Evolutionary conservation across 805 yeast genomes (phyloP).

Genomic region (Metschnikowia santaceciliae): DNA sequence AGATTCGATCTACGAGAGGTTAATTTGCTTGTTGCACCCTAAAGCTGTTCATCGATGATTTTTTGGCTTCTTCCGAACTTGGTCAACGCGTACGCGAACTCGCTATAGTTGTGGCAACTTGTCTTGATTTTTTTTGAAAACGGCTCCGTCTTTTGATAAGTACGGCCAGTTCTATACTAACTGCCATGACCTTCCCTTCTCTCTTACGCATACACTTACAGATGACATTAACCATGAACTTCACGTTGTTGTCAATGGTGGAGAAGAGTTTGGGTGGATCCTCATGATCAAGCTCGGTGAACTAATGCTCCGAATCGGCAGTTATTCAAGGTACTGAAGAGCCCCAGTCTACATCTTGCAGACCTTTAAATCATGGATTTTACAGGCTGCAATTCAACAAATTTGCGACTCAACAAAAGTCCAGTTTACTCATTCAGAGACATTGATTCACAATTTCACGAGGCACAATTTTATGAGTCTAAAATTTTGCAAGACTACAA

Average conservation of each 20-base stretch:
- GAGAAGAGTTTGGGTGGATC: slow-evolving; percentile 31
- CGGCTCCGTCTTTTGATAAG: slow-evolving; percentile 10
- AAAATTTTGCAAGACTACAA: too few species aligned
- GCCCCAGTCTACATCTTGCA: too few species aligned
- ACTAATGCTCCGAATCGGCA: slow-evolving; percentile 17
- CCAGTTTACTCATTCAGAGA: too few species aligned
- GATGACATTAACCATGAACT: slow-evolving; percentile 60
- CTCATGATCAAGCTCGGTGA: background rate
- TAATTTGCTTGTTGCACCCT: slow-evolving; percentile 27
- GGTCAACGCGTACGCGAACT: slow-evolving; percentile 36
- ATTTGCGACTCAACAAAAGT: too few species aligned
- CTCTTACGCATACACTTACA: slow-evolving; percentile 74
- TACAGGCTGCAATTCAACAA: too few species aligned
- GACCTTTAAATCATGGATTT: too few species aligned
- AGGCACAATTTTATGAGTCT: too few species aligned
- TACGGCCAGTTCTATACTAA: slow-evolving; percentile 44
- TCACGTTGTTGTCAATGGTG: slow-evolving; percentile 56
- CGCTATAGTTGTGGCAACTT: slow-evolving; percentile 53
- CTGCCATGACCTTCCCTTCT: slow-evolving; percentile 60
- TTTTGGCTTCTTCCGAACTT: slow-evolving; percentile 14
- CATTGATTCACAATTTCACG: too few species aligned
- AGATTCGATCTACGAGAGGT: slow-evolving; percentile 14
- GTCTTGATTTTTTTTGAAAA: slow-evolving; percentile 38
- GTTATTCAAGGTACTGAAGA: slow-evolving; percentile 19
- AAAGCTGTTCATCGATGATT: slow-evolving; percentile 19